Percentiles rank a stretch among this genome's conserved stretches.
These are phyloP conservation scores for Scleroderma bovista DNA, from an alignment of 768 basidiomycete species.

Conservation along the genomic window DNA sequence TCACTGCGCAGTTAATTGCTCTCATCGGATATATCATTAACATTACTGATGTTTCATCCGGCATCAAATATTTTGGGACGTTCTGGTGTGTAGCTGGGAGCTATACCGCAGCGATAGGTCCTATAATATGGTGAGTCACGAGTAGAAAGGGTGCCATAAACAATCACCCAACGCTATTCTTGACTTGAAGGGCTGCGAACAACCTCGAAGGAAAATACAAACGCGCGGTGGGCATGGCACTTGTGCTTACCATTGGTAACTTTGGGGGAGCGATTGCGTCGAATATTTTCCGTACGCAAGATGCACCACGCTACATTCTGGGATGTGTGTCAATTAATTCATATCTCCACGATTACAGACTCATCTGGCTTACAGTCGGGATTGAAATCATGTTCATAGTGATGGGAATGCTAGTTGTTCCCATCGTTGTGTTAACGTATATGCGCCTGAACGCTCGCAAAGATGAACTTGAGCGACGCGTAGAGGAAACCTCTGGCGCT, in stretches of 20 bases:
- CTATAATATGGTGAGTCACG: constrained; percentile 48
- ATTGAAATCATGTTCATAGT: constrained; percentile 65
- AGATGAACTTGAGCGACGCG: constrained; percentile 24
- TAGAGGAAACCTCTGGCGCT: background rate
- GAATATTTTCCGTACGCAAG: constrained; percentile 54
- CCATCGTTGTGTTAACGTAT: constrained; percentile 44
- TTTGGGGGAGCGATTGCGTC: constrained; percentile 56
- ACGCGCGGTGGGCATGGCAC: constrained; percentile 56
- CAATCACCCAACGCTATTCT: background rate
- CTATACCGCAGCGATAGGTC: constrained; percentile 53
- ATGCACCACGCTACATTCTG: constrained; percentile 52
- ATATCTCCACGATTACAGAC: background rate
- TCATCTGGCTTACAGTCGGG: constrained; percentile 37
- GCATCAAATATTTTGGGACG: constrained; percentile 65
- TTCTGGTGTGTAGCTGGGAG: constrained; percentile 58
- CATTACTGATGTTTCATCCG: constrained; percentile 44
- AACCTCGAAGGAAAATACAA: constrained; percentile 50
- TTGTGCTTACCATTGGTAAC: constrained; percentile 68
- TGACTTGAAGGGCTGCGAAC: constrained; percentile 2
- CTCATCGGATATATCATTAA: constrained; percentile 58
- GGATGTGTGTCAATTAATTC: constrained; percentile 44
- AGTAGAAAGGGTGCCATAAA: background rate
- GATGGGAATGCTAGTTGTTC: constrained; percentile 42
- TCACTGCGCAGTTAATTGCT: constrained; percentile 43
- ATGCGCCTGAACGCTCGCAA: constrained; percentile 47